Evolutionary conservation across 2,329 filamentous ascomycete genomes (phyloP), one percentile per base, ranked within the genome.

Genomic region (Emericellopsis atlantica): DNA sequence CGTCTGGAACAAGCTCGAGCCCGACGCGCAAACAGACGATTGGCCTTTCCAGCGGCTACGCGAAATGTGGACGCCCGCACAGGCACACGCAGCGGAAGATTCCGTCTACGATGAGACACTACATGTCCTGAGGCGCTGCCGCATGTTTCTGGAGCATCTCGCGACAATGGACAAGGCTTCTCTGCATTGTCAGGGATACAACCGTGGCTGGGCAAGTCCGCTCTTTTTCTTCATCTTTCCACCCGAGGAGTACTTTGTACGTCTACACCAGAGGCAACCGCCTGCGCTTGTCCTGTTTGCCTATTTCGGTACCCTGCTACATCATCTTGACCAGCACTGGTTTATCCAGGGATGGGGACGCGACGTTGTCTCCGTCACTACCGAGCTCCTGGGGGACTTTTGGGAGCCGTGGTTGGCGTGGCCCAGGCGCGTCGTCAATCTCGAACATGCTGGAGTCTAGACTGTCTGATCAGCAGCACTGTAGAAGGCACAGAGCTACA

Each of bases 201-300:
- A 52, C 32, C 40, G 45, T 6, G 42, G 41, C 1, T 48, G 43
- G 46, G 40, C 49, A 4, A 47, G 36, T 4, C 47, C 46, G 12
- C 12, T 49, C 6, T 32, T 45, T 22, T 51, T 51, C 21, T 42
- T 52, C 1, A 37, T 41, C 15, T 43, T 44, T 36, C 46, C 44
- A 1, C 47, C 48, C 4, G 36, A 46, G 18, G 23, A 14, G n/a
- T 51, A 46, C 39, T 49, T 51, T 18, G 38, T 39, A 4, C 36
- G 48, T n/a, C 35, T 51, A 1, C 44, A 45, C n/a, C 49, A 52
- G 22, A 37, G 48, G 3, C 49, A 51, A 24, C 47, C 49, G 2
- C 46, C 40, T 2, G 46, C 49, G 1, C 41, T 51, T 2, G 16
- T 51, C 11, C 12, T 51, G 0, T 51, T 49, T 37, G 45, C 46